Evolutionary conservation across 805 yeast genomes (phyloP).

Genomic region (Ogataea pilisensis): DNA sequence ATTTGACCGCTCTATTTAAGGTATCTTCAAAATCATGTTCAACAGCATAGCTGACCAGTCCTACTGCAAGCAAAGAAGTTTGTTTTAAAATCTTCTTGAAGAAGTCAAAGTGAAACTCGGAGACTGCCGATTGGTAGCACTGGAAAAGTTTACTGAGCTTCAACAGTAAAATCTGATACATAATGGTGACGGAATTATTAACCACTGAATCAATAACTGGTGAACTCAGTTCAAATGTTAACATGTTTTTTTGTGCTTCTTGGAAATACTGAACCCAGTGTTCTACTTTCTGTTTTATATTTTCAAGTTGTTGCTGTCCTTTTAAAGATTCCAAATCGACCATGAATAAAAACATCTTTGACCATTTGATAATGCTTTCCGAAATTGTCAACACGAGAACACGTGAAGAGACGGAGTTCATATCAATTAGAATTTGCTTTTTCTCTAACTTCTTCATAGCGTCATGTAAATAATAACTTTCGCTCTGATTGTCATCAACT

Average conservation of each 20-base stretch:
- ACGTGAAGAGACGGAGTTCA: constrained; percentile 23
- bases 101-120: constrained; percentile 14
- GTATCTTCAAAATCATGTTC: constrained; percentile 6
- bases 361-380: constrained; percentile 30
- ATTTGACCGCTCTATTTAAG: constrained; percentile 17
- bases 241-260: constrained; percentile 23
- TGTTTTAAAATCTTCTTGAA: constrained; percentile 19
- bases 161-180: constrained; percentile 25
- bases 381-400: constrained; percentile 25
- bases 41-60: background rate
- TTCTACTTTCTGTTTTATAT: constrained; percentile 21
- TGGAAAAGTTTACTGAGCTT: constrained; percentile 23
- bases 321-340: constrained; percentile 24
- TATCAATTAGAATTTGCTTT: constrained; percentile 25
- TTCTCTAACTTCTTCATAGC: constrained; percentile 26
- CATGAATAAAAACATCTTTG: constrained; percentile 26
- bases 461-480: constrained; percentile 25
- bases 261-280: constrained; percentile 23
- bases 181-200: constrained; percentile 21
- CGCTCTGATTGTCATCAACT: background rate
- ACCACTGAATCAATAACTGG: constrained; percentile 23
- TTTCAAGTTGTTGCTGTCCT: constrained; percentile 11
- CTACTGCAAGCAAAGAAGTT: constrained; percentile 11
- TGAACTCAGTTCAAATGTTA: constrained; percentile 24
- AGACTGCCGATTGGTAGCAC: background rate